Base-by-base conservation (phyloP, 371 early-diverging fungal genomes). In the Rhizopus delemar region DNA sequence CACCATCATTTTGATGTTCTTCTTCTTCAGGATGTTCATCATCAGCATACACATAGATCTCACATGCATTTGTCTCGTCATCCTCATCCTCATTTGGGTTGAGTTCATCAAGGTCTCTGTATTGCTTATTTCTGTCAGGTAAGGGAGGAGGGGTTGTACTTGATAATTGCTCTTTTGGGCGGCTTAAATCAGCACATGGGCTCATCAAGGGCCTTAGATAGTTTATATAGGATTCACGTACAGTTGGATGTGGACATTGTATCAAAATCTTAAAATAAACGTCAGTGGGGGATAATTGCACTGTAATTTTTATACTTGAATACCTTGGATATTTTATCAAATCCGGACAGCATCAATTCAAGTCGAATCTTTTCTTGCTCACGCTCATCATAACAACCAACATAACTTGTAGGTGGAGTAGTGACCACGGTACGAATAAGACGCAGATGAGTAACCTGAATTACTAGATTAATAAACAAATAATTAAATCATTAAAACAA, bases 241-340 rank as follows among this genome's bases (percentile, higher is more conserved):
- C 66, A n/a, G 80, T 82, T 4, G 86, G 85, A 70, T 82, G 84
- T 41, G 85, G 88, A 41, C 81, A 81, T 41, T 73, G 74, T 8
- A 77, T 74, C 43, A 87, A 66, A 32, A 73, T 62, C 67, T 76
- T 61, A 45, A 22, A 66, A 68, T 35, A 74, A 35, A 35, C 62
- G 45, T 28, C 69, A 58, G 57, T 67, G 63, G 8, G 53, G 5
- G 5, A 13, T 15, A n/a, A 51, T 57, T 41, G 28, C 31, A 28
- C 31, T 28, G 43, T 32, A 32, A 41, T 31, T 39, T 39, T 43
- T 46, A 41, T 56, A 56, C 49, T 52, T 45, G 28, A 6, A 56
- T 63, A 76, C 77, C 68, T 76, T 75, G 15, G 74, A 62, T n/a
- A 75, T 67, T 41, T 75, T 77, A 29, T 80, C 78, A 56, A 80